Evolutionary conservation across 306 rosid genomes (phyloP), one percentile per base, ranked within the genome.

Genomic region (Echinosophora koreensis): DNA sequence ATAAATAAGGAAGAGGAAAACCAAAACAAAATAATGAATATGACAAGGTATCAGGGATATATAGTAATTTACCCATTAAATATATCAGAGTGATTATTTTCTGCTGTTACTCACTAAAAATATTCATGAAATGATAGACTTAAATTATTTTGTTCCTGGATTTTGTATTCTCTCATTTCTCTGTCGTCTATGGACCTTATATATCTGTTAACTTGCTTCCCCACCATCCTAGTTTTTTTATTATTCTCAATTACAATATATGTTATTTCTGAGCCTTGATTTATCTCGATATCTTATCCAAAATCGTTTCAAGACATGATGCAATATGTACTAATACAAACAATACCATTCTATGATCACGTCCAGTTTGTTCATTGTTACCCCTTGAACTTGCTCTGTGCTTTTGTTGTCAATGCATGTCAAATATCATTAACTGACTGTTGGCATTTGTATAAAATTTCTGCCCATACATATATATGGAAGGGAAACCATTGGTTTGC

Each of bases 101-200:
- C 62, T 7, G 7, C 14, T 56, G 28, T 9, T 66, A 49, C 65
- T 57, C 15, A 10, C 18, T 71, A 52, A 57, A 49, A 77, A 15
- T 7, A 5, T 2, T 7, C 12, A 39, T 72, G 32, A 56, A 57
- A 65, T 46, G 49, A 32, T 73, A 41, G 37, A 37, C 4, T 6
- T 28, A 47, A 27, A 34, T 34, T 57, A 54, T 55, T 34, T 4
- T 34, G 63, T 49, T 14, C 59, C 38, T 60, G 39, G 35, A 44
- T 52, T 78, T 66, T 73, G 51, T 54, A 32, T 68, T 39, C 38
- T n/a, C n/a, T n/a, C n/a, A n/a, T n/a, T n/a, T n/a, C n/a, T 42
- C 16, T 18, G 70, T 66, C 72, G 49, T 49, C 54, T n/a, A 18
- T 51, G 50, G 51, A 60, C 22, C 47, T 66, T 41, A 49, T 11